Percentiles rank a stretch among this genome's conserved stretches.
phyloP scores from a whole-genome alignment of 169 alveolate species.

The Plasmodium gaboni region DNA sequence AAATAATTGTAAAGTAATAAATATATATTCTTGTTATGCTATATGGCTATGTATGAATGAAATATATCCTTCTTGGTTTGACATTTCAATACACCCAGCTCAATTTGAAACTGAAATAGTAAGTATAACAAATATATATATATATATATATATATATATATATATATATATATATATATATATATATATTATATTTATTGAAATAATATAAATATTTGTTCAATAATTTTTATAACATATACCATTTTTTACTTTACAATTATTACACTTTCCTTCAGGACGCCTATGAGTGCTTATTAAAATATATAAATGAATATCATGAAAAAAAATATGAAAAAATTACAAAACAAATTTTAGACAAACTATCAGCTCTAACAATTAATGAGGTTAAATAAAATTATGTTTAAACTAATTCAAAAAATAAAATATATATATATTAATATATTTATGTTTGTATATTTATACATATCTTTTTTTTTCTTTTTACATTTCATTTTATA shows the following conservation, averaged over 20 bases:
- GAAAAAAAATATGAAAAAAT: constrained; percentile 66
- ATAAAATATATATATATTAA: background rate
- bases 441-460: background rate
- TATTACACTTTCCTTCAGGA: constrained; percentile 26
- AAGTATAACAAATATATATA: background rate
- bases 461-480: constrained; percentile 5
- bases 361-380: constrained; percentile 23
- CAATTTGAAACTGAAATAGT: constrained; percentile 68
- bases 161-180: too few relatives aligned
- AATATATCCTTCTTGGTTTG: constrained; percentile 76
- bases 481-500: constrained; percentile 7
- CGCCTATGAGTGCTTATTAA: constrained; percentile 57
- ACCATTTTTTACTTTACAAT: background rate
- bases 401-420: background rate
- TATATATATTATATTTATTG: too few relatives aligned
- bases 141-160: too few relatives aligned
- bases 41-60: constrained; percentile 76
- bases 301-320: constrained; percentile 69
- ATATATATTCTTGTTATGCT: constrained; percentile 61
- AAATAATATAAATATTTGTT: background rate
- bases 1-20: constrained; percentile 42
- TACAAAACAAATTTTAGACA: constrained; percentile 26
- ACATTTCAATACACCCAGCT: constrained; percentile 75
- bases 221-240: background rate
- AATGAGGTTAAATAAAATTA: constrained; percentile 21